These are phyloP conservation scores for Mortierella sp. DNA, from an alignment of 371 early-diverging fungal species.

Conservation along the genomic window DNA sequence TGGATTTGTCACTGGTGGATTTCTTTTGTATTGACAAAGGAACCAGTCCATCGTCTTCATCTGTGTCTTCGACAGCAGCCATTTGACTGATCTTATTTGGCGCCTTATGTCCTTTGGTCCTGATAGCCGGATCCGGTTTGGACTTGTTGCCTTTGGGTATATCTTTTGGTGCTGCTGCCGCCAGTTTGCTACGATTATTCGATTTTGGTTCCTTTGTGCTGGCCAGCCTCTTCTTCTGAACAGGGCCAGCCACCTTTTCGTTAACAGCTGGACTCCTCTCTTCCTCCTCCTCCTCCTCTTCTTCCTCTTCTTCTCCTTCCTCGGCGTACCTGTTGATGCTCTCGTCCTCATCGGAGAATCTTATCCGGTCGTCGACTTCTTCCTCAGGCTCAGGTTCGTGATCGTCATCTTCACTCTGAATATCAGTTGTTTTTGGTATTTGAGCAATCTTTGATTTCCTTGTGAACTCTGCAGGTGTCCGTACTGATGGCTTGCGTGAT, in stretches of 20 bases:
- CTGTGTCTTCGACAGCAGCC: neutral
- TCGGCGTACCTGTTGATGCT: neutral
- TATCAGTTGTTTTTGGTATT: neutral
- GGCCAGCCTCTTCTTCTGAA: conserved; percentile 18
- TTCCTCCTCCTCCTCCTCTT: conserved; percentile 3
- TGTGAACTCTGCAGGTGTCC: conserved; percentile 26
- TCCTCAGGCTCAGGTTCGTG: conserved; percentile 3
- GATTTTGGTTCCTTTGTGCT: conserved; percentile 13
- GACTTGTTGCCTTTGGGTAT: conserved; percentile 18
- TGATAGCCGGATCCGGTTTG: neutral
- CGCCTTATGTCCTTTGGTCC: neutral
- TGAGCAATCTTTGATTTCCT: conserved; percentile 10
- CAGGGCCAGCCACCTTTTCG: neutral
- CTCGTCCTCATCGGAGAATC: conserved; percentile 41
- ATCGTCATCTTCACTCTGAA: conserved; percentile 13
- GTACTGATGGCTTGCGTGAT: neutral
- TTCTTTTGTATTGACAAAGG: conserved; percentile 7
- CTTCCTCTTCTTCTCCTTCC: conserved; percentile 12
- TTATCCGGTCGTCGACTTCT: conserved; percentile 18
- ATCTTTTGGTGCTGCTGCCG: neutral
- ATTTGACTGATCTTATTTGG: neutral
- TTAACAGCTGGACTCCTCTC: neutral
- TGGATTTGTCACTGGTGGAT: neutral
- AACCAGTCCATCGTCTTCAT: conserved; percentile 9
- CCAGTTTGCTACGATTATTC: neutral